phyloP scores from a whole-genome alignment of 2,329 filamentous ascomycete genomes.

The Fusarium napiforme region DNA sequence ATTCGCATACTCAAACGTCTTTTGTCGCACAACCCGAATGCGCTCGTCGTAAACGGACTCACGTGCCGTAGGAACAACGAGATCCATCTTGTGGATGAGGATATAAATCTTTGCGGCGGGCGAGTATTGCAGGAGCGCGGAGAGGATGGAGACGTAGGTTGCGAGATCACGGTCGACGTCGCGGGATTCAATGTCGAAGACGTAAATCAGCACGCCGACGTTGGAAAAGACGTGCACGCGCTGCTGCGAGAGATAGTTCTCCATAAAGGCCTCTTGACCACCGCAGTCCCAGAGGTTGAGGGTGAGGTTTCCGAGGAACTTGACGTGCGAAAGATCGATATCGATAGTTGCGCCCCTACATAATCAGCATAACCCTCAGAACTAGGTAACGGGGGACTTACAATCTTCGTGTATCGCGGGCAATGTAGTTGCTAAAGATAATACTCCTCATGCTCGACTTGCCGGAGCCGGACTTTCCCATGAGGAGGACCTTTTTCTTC shows the following conservation, averaged over 20 bases:
- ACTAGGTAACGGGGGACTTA: constrained; percentile 46
- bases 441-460: constrained; percentile 99
- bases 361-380: background rate
- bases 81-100: constrained; percentile 98
- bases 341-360: constrained; percentile 90
- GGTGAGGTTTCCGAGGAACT: constrained; percentile 97
- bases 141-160: constrained; percentile 91
- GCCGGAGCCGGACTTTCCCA: constrained; percentile 96
- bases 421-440: constrained; percentile 99
- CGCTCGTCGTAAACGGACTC: constrained; percentile 87
- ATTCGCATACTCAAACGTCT: constrained; percentile 68
- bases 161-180: constrained; percentile 93
- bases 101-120: constrained; percentile 86
- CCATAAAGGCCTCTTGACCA: constrained; percentile 98
- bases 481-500: constrained; percentile 87
- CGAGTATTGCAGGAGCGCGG: constrained; percentile 87
- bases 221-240: constrained; percentile 96
- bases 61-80: constrained; percentile 83
- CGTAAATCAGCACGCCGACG: constrained; percentile 97
- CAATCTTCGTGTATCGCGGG: constrained; percentile 91
- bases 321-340: constrained; percentile 97
- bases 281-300: constrained; percentile 99
- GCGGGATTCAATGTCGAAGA: constrained; percentile 97
- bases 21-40: constrained; percentile 78
- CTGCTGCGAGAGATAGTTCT: constrained; percentile 96